These are phyloP conservation scores for Backusella luteola DNA, from an alignment of 192 early-diverging fungal genomes.

Conservation along the genomic window DNA sequence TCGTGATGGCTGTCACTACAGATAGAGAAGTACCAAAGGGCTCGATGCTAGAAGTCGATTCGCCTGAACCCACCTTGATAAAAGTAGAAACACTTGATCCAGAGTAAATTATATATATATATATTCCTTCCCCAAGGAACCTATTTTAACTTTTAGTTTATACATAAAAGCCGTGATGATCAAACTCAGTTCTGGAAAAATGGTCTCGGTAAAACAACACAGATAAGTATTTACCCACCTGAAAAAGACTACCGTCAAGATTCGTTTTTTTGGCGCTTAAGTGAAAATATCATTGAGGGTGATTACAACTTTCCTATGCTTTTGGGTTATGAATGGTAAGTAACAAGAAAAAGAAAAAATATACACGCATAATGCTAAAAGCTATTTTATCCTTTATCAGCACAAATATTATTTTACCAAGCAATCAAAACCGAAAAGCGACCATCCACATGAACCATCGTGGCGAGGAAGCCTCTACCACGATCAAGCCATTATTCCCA, in stretches of 20 bases:
- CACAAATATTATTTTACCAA: constrained; percentile 32
- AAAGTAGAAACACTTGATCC: constrained; percentile 14
- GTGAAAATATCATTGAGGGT: constrained; percentile 23
- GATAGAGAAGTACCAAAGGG: constrained; percentile 16
- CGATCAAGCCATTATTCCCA: constrained; percentile 53
- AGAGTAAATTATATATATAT: constrained; percentile 11
- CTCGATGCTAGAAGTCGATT: constrained; percentile 28
- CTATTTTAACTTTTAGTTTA: not conserved
- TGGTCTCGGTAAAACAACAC: constrained; percentile 57
- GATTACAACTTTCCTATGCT: constrained; percentile 48
- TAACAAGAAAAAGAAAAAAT: not conserved
- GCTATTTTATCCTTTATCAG: not conserved
- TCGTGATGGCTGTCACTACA: not conserved
- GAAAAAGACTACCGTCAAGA: constrained; percentile 43
- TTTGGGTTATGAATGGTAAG: constrained; percentile 57
- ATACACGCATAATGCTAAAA: not conserved
- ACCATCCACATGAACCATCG: constrained; percentile 51
- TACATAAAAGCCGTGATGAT: constrained; percentile 19
- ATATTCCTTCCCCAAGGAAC: not conserved
- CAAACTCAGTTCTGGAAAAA: constrained; percentile 55
- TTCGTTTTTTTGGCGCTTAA: constrained; percentile 58
- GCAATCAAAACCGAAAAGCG: constrained; percentile 22
- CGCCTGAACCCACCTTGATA: constrained; percentile 28
- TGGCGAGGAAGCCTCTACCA: constrained; percentile 45
- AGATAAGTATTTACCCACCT: constrained; percentile 57